Conservation (phyloP, 192 early-diverging fungal genomes). For the Spizellomyces punctatus region DNA sequence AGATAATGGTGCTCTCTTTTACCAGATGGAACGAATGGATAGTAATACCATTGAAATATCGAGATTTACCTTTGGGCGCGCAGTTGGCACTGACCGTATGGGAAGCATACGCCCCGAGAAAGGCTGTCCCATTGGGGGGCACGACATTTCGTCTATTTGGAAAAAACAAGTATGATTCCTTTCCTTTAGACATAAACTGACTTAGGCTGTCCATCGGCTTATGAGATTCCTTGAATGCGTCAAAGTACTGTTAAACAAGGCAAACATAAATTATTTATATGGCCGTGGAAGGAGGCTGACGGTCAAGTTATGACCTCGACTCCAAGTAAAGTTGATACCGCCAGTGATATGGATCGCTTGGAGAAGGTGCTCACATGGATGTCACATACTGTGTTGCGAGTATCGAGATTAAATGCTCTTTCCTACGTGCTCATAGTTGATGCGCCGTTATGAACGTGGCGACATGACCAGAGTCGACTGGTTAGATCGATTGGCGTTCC, state of each 20-base stretch:
- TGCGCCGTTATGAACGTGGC: conserved; percentile 84
- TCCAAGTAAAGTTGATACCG: conserved; percentile 54
- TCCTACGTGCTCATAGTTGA: conserved; percentile 34
- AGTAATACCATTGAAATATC: conserved; percentile 81
- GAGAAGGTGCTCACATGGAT: conserved; percentile 66
- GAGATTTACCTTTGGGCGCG: conserved; percentile 75
- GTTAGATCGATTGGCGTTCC: conserved; percentile 89
- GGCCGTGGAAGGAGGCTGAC: conserved; percentile 71
- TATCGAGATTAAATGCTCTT: neutral
- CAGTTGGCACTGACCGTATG: conserved; percentile 77
- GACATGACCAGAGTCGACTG: conserved; percentile 87
- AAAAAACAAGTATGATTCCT: conserved; percentile 61
- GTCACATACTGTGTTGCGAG: conserved; percentile 2
- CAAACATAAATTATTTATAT: conserved; percentile 75
- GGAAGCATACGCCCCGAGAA: conserved; percentile 76
- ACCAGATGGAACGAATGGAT: conserved; percentile 94
- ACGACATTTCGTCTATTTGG: conserved; percentile 83
- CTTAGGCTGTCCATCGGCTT: neutral
- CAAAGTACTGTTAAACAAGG: conserved; percentile 81
- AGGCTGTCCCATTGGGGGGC: conserved; percentile 73
- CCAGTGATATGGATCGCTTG: conserved; percentile 79
- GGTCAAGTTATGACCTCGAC: conserved; percentile 55
- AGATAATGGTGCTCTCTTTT: neutral
- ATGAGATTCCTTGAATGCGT: neutral
- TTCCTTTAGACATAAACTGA: neutral